These are phyloP conservation scores for Saccharomycopsis fibuligera DNA, from an alignment of 805 yeast species.

Conservation along the genomic window DNA sequence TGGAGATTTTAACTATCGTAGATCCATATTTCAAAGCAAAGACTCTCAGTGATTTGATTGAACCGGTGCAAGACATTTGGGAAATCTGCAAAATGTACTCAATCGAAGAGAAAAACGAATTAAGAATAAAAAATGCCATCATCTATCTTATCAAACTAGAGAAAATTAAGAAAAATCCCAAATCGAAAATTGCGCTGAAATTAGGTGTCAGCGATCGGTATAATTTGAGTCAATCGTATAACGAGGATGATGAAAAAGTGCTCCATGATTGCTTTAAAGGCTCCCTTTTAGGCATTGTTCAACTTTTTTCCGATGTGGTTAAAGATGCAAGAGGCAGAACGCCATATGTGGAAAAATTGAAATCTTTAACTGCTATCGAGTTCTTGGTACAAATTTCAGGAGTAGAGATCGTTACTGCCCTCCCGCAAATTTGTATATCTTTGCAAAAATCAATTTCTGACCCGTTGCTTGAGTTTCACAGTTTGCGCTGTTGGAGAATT, in stretches of 20 bases:
- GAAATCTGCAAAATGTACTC: conserved; percentile 39
- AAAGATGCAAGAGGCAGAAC: conserved; percentile 66
- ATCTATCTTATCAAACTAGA: conserved; percentile 31
- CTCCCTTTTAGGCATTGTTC: conserved; percentile 68
- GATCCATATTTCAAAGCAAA: conserved; percentile 39
- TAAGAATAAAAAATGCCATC: conserved; percentile 38
- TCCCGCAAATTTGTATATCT: conserved; percentile 84
- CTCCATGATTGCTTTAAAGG: conserved; percentile 43
- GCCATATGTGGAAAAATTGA: conserved; percentile 65
- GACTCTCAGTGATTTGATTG: conserved; percentile 27
- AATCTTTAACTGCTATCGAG: conserved; percentile 68
- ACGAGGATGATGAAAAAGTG: conserved; percentile 25
- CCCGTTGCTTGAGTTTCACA: conserved; percentile 49
- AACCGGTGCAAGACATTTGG: conserved; percentile 30
- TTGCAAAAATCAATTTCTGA: conserved; percentile 72
- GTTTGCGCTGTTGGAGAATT: conserved; percentile 63
- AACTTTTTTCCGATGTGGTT: conserved; percentile 70
- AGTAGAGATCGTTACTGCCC: conserved; percentile 52
- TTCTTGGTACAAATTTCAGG: conserved; percentile 52
- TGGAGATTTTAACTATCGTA: conserved; percentile 46
- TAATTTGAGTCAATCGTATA: conserved; percentile 25
- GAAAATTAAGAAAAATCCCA: not conserved
- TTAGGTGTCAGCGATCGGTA: conserved; percentile 17
- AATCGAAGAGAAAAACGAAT: conserved; percentile 26
- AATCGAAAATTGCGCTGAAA: conserved; percentile 23